Conservation (phyloP, 768 basidiomycete species). For the Boletus rufocinnamomeus region DNA sequence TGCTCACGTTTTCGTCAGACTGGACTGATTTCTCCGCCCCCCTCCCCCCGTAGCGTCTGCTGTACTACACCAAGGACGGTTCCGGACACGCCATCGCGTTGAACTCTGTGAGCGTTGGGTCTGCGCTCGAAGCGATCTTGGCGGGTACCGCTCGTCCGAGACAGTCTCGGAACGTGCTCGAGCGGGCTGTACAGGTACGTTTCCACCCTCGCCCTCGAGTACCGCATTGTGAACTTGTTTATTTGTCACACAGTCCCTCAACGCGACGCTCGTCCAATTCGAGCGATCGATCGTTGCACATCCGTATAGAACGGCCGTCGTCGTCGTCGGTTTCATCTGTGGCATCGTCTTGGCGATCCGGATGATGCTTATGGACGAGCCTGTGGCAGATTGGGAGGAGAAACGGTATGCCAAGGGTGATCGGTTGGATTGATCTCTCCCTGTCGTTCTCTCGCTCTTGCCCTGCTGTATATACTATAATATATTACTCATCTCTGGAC, state of each 20-base stretch:
- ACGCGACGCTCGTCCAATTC: constrained; percentile 8
- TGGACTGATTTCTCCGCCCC: no score
- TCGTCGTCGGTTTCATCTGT: constrained; percentile 13
- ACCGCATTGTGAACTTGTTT: no score
- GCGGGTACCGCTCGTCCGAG: constrained; percentile 50
- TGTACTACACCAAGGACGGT: constrained; percentile 76
- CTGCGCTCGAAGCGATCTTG: constrained; percentile 67
- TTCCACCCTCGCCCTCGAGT: neutral
- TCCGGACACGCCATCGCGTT: constrained; percentile 57
- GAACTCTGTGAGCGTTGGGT: constrained; percentile 57
- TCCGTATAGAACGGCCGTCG: constrained; percentile 20
- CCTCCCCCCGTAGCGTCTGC: constrained; percentile 58
- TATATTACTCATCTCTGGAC: neutral
- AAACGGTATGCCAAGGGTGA: constrained; percentile 22
- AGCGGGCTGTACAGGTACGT: constrained; percentile 64
- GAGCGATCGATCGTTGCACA: constrained; percentile 18
- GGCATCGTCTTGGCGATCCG: constrained; percentile 15
- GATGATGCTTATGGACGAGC: constrained; percentile 19
- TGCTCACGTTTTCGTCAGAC: neutral
- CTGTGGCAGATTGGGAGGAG: constrained; percentile 11
- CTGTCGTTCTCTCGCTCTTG: neutral
- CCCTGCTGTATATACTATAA: no score
- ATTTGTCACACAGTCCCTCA: constrained; percentile 29
- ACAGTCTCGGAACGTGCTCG: constrained; percentile 70
- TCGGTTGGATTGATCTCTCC: constrained; percentile 26